Evolutionary conservation across 139 green algal species (phyloP).

Genomic region (Microglena sp.): DNA sequence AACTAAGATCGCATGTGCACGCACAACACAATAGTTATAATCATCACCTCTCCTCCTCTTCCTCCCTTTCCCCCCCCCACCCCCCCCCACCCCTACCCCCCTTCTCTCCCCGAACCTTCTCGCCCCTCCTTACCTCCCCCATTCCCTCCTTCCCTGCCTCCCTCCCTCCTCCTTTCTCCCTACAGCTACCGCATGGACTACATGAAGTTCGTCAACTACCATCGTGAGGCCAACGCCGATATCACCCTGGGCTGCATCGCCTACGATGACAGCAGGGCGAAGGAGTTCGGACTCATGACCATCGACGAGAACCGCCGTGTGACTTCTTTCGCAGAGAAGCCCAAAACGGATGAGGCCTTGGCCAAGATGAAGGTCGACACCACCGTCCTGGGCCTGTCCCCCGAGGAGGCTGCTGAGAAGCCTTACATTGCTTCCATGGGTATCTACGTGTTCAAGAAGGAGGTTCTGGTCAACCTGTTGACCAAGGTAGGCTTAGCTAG

Average conservation of each 20-base stretch:
- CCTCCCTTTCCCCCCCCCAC: no score
- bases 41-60: no score
- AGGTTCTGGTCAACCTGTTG: conserved; percentile 55
- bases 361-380: conserved; percentile 93
- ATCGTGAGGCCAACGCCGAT: conserved; percentile 82
- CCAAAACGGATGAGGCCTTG: conserved; percentile 82
- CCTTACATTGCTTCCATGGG: conserved; percentile 98
- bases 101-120: no score
- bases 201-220: conserved; percentile 94
- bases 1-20: no score
- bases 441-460: conserved; percentile 99
- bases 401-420: conserved; percentile 62
- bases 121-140: no score
- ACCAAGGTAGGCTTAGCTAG: conserved; percentile 61
- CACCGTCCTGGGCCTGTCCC: conserved; percentile 57
- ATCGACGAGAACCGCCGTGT: conserved; percentile 45
- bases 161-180: no score
- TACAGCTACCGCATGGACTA: conserved; percentile 98
- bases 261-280: conserved; percentile 68
- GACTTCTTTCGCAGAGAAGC: conserved; percentile 89
- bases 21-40: no score
- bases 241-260: conserved; percentile 91
- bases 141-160: no score
- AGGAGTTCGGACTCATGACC: conserved; percentile 94
- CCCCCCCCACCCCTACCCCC: no score